Conservation (phyloP, 176 grass and related monocot species). For the Leersia perrieri region DNA sequence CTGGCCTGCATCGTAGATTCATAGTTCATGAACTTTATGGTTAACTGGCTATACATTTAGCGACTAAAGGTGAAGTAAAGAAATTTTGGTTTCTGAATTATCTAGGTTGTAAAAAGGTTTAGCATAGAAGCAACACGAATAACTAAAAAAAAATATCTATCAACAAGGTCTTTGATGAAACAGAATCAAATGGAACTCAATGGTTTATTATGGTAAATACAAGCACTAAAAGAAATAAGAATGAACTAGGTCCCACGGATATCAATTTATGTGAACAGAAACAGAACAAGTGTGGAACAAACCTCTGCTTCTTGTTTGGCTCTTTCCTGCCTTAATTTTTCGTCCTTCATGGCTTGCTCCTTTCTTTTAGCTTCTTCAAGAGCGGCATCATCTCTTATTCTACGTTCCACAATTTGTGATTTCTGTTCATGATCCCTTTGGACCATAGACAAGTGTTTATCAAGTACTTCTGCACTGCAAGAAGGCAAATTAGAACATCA, state of each 20-base stretch:
- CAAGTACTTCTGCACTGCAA: conserved; percentile 87
- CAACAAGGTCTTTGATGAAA: not conserved
- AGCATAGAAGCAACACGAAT: not conserved
- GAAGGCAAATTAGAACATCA: conserved; percentile 40
- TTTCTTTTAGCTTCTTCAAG: conserved; percentile 83
- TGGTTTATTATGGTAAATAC: not conserved
- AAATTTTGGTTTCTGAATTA: not conserved
- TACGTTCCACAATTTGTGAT: conserved; percentile 76
- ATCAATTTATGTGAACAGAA: not conserved
- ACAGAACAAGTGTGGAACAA: conserved; percentile 26
- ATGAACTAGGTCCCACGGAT: not conserved
- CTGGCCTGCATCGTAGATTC: conserved; percentile 46
- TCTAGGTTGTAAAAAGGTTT: not conserved
- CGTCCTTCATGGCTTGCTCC: conserved; percentile 68
- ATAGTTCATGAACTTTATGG: conserved; percentile 23
- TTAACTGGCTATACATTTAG: conserved; percentile 3
- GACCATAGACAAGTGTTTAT: conserved; percentile 76
- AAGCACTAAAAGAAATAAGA: conserved; percentile 1
- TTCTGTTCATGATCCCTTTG: conserved; percentile 89
- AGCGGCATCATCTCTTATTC: conserved; percentile 92
- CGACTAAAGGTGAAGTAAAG: conserved; percentile 16
- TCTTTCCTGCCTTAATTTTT: conserved; percentile 76
- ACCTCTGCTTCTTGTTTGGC: conserved; percentile 83
- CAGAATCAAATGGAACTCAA: conserved; percentile 7
- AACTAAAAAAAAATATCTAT: not conserved